phyloP scores from a whole-genome alignment of 106 monocot species.

The Dioscorea dumetorum region DNA sequence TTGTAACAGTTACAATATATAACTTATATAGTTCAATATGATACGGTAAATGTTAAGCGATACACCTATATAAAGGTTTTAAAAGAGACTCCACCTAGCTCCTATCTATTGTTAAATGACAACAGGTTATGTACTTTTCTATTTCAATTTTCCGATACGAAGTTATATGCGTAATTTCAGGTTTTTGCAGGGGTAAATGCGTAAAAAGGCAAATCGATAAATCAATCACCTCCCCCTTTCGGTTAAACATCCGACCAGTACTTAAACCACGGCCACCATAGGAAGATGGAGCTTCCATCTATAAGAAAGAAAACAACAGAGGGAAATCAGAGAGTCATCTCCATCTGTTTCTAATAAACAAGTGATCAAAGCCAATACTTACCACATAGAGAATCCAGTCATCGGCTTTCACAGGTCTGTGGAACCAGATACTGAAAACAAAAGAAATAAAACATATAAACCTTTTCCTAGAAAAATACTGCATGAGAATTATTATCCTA shows the following conservation, averaged over 20 bases:
- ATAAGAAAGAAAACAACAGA: background rate
- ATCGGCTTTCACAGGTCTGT: conserved; percentile 74
- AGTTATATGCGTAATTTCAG: no score
- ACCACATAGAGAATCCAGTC: conserved; percentile 82
- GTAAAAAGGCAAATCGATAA: background rate
- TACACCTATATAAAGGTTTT: no score
- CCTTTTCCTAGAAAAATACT: no score
- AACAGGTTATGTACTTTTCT: no score
- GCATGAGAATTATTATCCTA: no score
- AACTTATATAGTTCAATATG: no score
- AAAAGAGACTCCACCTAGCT: no score
- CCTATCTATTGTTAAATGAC: no score
- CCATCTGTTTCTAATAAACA: background rate
- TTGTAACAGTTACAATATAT: no score
- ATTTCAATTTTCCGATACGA: no score
- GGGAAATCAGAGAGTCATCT: background rate
- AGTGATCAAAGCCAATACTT: conserved; percentile 10
- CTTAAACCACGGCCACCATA: conserved; percentile 63
- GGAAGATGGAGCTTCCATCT: conserved; percentile 81
- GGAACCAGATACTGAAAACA: conserved; percentile 80
- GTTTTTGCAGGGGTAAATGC: no score
- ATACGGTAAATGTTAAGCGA: no score
- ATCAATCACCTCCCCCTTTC: conserved; percentile 70
- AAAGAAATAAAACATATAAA: background rate
- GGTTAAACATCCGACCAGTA: conserved; percentile 78